Conservation (phyloP, 2,329 filamentous ascomycete species). For the Chrysosporium queenslandicum region DNA sequence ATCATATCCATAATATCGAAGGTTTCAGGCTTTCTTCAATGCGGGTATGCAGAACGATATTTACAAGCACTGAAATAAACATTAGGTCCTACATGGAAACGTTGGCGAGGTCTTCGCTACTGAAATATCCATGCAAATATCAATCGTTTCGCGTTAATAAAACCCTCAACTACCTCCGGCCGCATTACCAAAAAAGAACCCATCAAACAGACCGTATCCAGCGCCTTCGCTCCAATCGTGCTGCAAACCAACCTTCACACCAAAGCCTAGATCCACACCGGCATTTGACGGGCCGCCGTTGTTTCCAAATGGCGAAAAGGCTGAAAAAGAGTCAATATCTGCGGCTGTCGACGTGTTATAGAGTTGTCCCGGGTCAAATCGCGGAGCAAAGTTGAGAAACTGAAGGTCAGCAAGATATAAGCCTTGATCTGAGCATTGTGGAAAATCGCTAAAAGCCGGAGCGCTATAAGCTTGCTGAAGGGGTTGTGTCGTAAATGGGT, state of each 20-base stretch:
- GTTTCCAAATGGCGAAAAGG: background rate
- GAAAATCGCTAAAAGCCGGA: constrained; percentile 1
- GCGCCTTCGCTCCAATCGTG: constrained; percentile 42
- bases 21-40: no score
- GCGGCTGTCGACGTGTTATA: background rate
- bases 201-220: constrained; percentile 44
- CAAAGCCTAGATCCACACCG: constrained; percentile 37
- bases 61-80: no score
- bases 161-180: background rate
- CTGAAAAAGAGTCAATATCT: background rate
- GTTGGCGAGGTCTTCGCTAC: background rate
- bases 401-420: constrained; percentile 40
- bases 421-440: constrained; percentile 10
- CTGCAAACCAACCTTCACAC: constrained; percentile 38
- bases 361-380: background rate
- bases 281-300: constrained; percentile 24
- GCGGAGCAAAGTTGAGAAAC: constrained; percentile 44
- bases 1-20: no score
- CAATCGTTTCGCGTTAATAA: background rate
- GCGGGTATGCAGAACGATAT: no score
- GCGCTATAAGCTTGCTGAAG: constrained; percentile 3
- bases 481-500: constrained; percentile 9
- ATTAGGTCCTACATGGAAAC: no score
- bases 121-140: background rate
- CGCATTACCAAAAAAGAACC: constrained; percentile 45